Base-by-base conservation (phyloP, 495 filamentous ascomycete species). In the Penicillium robsamsonii region DNA sequence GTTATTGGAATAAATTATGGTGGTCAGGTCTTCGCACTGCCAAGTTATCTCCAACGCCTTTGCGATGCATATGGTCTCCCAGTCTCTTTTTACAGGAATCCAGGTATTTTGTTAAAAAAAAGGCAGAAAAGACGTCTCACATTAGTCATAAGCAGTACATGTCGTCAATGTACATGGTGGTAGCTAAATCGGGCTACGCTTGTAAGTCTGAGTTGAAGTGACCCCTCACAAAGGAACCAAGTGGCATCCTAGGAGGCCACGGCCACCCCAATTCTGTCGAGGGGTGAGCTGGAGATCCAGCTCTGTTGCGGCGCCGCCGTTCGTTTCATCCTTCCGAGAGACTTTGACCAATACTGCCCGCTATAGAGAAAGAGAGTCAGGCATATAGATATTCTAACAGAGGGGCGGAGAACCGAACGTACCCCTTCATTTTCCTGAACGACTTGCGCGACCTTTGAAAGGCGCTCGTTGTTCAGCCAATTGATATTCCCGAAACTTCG, bases 341-440 rank as follows among this genome's bases (percentile, higher is more conserved):
- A 90, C 77, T 60, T 86, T 88, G 45, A 97, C 86, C 7, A 82
- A 67, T 25, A 93, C 77, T 15, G 84, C 74, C 70, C 84, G 82
- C 90, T 73, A 56, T 17, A 55, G 43, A 53, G 55, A 43, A 33
- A 18, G 38, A 61, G 46, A 66, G 66, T 50, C 20, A 35, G 50
- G 9, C 40, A 43, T 15, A 6, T 45, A 18, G 6, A 50, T 0
- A 20, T 25, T 24, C 10, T 8, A 41, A 30, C 44, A 20, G 8
- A 55, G 49, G 12, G 22, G 24, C 10, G 9, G 29, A 35, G 37
- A 27, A 27, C 13, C 27, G 18, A 54, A 67, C 90, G 75, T 85
- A 96, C 93, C 62, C 89, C 90, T 81, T 97, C 92, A 64, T 90
- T 96, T 43, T 88, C 85, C 61, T 88, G 84, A 10, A 97, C 92